These are phyloP conservation scores for Pleurostoma richardsiae DNA, from an alignment of 2,329 filamentous ascomycete species.

Conservation along the genomic window DNA sequence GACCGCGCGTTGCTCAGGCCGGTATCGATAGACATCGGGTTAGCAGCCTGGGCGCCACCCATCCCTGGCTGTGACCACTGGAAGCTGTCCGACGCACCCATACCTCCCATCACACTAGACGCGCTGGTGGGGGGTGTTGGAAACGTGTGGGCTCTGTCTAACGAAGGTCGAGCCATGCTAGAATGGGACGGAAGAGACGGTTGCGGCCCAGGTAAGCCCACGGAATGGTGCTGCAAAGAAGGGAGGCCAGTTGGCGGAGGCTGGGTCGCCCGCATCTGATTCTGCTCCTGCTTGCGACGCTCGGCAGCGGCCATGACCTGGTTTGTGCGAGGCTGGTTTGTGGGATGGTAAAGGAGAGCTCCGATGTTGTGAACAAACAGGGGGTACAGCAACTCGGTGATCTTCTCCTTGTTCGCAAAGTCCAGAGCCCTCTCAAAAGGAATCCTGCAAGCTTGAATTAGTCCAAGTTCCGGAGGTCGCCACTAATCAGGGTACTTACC, in stretches of 20 bases:
- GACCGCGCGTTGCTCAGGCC: slow-evolving; percentile 73
- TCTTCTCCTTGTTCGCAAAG: slow-evolving; percentile 99
- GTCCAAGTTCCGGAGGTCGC: too few species aligned
- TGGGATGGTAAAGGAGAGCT: slow-evolving; percentile 86
- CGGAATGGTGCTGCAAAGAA: slow-evolving; percentile 63
- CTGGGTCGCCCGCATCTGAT: slow-evolving; percentile 57
- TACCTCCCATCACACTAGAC: slow-evolving; percentile 72
- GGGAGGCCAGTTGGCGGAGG: slow-evolving; percentile 51
- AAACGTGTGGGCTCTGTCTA: slow-evolving; percentile 88
- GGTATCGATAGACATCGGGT: slow-evolving; percentile 78
- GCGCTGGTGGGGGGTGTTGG: slow-evolving; percentile 90
- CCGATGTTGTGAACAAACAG: slow-evolving; percentile 98
- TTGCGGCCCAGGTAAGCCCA: slow-evolving; percentile 51
- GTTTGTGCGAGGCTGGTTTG: slow-evolving; percentile 76
- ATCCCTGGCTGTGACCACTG: slow-evolving; percentile 69
- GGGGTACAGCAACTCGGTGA: slow-evolving; percentile 90
- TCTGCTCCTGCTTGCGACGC: slow-evolving; percentile 67
- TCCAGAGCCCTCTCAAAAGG: slow-evolving; percentile 96
- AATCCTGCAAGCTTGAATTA: slow-evolving; percentile 58
- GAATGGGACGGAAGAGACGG: slow-evolving; percentile 60
- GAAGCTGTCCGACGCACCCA: slow-evolving; percentile 72
- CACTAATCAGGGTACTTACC: slow-evolving; percentile 51
- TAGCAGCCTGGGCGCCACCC: slow-evolving; percentile 55
- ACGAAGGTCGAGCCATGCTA: slow-evolving; percentile 65
- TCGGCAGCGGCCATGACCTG: slow-evolving; percentile 84